phyloP scores from a whole-genome alignment of 1,284 basidiomycete species.

The Apiotrichum laibachii region DNA sequence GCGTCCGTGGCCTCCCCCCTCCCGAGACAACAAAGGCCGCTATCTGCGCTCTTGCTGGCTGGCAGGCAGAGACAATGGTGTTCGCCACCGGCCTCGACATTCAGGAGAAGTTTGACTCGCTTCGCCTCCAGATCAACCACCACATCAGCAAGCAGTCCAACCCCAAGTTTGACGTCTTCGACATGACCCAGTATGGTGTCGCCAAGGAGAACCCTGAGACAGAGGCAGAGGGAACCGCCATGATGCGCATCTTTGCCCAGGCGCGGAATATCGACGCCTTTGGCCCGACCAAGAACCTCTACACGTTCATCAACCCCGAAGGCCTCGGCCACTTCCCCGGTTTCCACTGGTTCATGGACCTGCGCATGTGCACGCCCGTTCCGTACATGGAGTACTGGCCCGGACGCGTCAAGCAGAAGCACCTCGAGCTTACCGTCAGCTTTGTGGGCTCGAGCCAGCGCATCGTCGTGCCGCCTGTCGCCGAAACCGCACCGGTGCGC shows the following conservation, averaged over 20 bases:
- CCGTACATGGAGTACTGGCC: slow-evolving; percentile 28
- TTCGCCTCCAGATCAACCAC: slow-evolving; percentile 23
- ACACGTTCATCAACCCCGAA: slow-evolving; percentile 18
- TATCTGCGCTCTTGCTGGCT: slow-evolving; percentile 29
- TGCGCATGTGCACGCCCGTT: slow-evolving; percentile 6
- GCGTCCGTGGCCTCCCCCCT: slow-evolving; percentile 26
- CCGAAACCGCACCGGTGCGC: not conserved
- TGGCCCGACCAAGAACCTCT: slow-evolving; percentile 7
- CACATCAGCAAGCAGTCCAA: slow-evolving; percentile 5
- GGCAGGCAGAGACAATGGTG: slow-evolving; percentile 26
- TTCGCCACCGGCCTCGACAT: slow-evolving; percentile 28
- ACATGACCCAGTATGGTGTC: slow-evolving; percentile 29
- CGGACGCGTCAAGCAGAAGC: slow-evolving; percentile 10
- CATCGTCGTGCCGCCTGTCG: slow-evolving; percentile 7
- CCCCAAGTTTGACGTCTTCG: slow-evolving; percentile 17
- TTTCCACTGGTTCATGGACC: slow-evolving; percentile 18
- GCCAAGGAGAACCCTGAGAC: slow-evolving; percentile 20
- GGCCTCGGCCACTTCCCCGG: slow-evolving; percentile 26
- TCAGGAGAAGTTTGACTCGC: slow-evolving; percentile 25
- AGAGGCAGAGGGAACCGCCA: slow-evolving; percentile 26
- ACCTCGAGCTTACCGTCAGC: slow-evolving; percentile 12
- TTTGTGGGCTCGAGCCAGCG: slow-evolving; percentile 11
- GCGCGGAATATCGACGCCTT: slow-evolving; percentile 19
- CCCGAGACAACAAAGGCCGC: slow-evolving; percentile 34
- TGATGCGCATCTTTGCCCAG: slow-evolving; percentile 31